A percentile compares a stretch with the other conserved stretches of the same genome.
Conservation (phyloP, 225 moss, liverwort and hornwort species). For the Climacium dendroides region DNA sequence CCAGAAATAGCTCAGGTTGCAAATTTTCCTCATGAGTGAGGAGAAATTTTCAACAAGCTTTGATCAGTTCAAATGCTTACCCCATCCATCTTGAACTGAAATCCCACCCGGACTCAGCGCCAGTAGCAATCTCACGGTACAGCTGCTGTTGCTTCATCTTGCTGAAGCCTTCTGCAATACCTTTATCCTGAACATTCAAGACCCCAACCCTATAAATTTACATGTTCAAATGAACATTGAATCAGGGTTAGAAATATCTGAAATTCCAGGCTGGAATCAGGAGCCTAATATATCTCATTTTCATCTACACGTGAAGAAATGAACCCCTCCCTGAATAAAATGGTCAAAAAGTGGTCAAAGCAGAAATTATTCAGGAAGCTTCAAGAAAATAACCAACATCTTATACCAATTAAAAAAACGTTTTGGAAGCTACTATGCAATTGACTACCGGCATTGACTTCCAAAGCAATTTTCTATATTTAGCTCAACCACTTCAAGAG, state of each 20-base stretch:
- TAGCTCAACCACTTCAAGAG: neutral
- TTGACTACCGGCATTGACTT: too few relatives aligned
- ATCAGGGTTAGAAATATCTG: neutral
- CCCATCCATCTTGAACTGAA: conserved; percentile 96
- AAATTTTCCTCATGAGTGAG: neutral
- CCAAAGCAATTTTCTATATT: too few relatives aligned
- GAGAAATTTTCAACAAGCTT: neutral
- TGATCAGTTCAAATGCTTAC: neutral
- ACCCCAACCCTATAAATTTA: neutral
- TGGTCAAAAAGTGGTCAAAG: neutral
- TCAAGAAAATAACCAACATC: neutral
- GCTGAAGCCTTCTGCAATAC: conserved; percentile 15
- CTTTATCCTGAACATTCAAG: conserved; percentile 18
- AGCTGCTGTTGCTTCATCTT: conserved; percentile 39
- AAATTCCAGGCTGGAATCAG: neutral
- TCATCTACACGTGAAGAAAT: neutral
- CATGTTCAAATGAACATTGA: neutral
- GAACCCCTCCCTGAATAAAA: neutral
- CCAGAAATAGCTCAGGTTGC: neutral
- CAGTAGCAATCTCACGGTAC: conserved; percentile 66
- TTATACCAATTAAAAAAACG: neutral
- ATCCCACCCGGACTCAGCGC: conserved; percentile 90
- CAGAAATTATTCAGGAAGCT: neutral
- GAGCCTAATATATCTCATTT: neutral
- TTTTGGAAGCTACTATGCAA: neutral